phyloP scores from a whole-genome alignment of 2,329 filamentous ascomycete species.

The Alternaria panax region DNA sequence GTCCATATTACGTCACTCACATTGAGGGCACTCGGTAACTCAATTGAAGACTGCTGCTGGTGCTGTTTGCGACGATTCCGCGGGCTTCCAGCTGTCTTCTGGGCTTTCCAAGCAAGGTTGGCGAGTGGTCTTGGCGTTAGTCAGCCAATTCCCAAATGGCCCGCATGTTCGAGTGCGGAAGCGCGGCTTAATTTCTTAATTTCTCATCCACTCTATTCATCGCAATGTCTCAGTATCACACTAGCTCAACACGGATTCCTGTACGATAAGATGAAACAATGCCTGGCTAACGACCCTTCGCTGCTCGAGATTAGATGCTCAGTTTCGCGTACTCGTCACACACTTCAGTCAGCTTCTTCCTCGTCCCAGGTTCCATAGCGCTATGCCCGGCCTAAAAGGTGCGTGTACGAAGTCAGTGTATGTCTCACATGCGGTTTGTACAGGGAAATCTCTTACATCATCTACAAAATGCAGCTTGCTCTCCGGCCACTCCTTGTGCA shows the following conservation, averaged over 20 bases:
- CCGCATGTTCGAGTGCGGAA: not conserved
- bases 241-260: not conserved
- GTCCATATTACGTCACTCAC: not conserved
- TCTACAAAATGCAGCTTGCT: slow-evolving; percentile 43
- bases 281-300: not conserved
- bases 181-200: not conserved
- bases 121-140: not conserved
- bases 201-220: not conserved
- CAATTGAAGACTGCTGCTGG: not conserved
- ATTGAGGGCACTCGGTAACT: not conserved
- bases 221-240: not conserved
- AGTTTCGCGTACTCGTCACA: slow-evolving; percentile 34
- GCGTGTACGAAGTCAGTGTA: too few species aligned
- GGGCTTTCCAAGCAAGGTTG: not conserved
- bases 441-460: too few species aligned
- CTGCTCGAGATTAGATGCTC: not conserved
- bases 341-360: slow-evolving; percentile 32
- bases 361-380: slow-evolving; percentile 38
- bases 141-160: not conserved
- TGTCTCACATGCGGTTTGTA: too few species aligned
- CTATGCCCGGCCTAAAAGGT: slow-evolving; percentile 50
- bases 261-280: not conserved
- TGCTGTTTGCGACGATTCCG: not conserved
- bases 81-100: not conserved
- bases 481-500: slow-evolving; percentile 51